Base-by-base conservation (phyloP, 108 stramenopile species). In the Aurantiochytrium sp. region DNA sequence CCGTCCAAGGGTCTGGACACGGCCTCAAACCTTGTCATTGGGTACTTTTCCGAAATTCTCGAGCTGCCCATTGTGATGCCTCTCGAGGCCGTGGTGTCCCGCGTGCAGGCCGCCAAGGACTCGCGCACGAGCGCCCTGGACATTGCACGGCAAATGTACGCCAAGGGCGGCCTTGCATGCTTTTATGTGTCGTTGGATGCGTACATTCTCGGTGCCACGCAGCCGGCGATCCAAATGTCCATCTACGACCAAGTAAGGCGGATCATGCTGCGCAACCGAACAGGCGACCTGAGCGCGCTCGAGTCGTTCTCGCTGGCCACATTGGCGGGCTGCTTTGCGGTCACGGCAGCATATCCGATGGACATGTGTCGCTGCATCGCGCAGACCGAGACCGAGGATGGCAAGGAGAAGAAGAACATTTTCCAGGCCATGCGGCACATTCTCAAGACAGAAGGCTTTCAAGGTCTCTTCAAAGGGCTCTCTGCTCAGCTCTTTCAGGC, bases 171-270 rank as follows among this genome's bases (percentile, higher is more conserved):
- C 28, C 76, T 83, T 23, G n/a, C 49, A 2, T 53, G 51, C 45
- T 83, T 83, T 53, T 83, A 83, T 23, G 76, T 83, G 43, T 83
- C 76, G n/a, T 23, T 83, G 10, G 76, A 83, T 28, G 76, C 76
- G n/a, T 83, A 83, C 76, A 53, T 83, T 35, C 51, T 83, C 1
- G 76, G 76, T 18, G 76, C 76, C 6, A 53, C 51, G 45, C 76
- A 83, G 28, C 76, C 76, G 51, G 76, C 76, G 12, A 83, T 83
- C 76, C 76, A 83, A 83, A 83, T 83, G 76, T 53, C 49, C 49
- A 28, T 83, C 51, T 83, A 83, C 51, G 76, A 83, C 28, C 76
- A 83, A 35, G 51, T 83, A 18, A 43, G 76, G 6, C 76, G 49
- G 10, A 53, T 83, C 18, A 12, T 83, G 51, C 23, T 83, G n/a